phyloP scores from a whole-genome alignment of 768 basidiomycete species.

The Dioszegia aurantiaca region DNA sequence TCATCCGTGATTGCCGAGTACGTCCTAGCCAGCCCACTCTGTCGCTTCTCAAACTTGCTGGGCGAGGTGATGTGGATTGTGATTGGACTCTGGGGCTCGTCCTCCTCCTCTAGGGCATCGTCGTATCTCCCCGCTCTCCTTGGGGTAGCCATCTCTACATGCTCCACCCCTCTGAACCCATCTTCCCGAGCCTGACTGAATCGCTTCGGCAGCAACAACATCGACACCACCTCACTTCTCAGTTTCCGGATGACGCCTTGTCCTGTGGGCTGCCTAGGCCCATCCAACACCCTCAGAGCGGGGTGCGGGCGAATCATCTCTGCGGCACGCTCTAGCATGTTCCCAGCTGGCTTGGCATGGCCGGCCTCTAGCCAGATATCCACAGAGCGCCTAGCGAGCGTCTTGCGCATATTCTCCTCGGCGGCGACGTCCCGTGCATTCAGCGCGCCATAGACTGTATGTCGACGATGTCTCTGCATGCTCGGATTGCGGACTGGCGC shows the following conservation, averaged over 20 bases:
- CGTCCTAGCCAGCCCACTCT: neutral
- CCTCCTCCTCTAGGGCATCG: conserved; percentile 12
- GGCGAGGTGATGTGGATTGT: conserved; percentile 27
- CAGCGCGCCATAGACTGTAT: conserved; percentile 35
- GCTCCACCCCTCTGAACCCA: conserved; percentile 2
- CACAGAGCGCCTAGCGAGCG: conserved; percentile 32
- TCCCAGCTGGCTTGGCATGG: conserved; percentile 34
- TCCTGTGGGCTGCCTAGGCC: neutral
- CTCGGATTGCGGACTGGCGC: neutral
- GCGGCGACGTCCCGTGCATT: conserved; percentile 19
- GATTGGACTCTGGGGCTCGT: conserved; percentile 18
- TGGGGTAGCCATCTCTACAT: conserved; percentile 20
- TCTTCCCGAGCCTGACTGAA: conserved; percentile 13
- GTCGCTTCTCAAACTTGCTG: conserved; percentile 16
- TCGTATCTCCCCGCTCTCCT: conserved; percentile 11
- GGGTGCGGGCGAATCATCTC: conserved; percentile 46
- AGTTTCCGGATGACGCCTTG: conserved; percentile 9
- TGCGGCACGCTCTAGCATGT: conserved; percentile 24
- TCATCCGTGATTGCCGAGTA: neutral
- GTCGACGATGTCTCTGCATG: conserved; percentile 19
- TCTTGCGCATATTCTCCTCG: conserved; percentile 26
- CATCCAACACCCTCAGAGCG: conserved; percentile 35
- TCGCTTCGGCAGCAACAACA: conserved; percentile 25
- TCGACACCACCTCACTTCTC: conserved; percentile 33
- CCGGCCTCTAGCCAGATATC: conserved; percentile 43